phyloP scores from a whole-genome alignment of 768 basidiomycete genomes.

The Harrya chromipes region DNA sequence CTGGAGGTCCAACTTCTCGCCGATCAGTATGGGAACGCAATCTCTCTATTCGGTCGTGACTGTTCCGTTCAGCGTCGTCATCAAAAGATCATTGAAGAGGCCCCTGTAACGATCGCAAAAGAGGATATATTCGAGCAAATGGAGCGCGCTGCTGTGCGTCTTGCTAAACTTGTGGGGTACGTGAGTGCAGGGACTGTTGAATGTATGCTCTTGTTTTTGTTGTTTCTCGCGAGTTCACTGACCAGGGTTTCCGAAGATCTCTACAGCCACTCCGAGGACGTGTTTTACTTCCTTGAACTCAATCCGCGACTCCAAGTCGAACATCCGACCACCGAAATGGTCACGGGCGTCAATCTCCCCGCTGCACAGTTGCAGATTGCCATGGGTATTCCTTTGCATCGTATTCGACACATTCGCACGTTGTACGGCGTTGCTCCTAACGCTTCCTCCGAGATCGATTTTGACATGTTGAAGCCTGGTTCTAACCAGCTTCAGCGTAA shows the following conservation, averaged over 20 bases:
- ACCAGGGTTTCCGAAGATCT: conserved; percentile 56
- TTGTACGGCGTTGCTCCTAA: conserved; percentile 93
- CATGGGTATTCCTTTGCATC: conserved; percentile 96
- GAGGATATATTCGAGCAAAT: conserved; percentile 92
- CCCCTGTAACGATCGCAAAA: conserved; percentile 95
- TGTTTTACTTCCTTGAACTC: conserved; percentile 96
- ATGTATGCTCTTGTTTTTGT: conserved; percentile 47
- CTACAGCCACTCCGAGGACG: conserved; percentile 90
- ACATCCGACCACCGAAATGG: conserved; percentile 99
- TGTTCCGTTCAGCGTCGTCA: conserved; percentile 99
- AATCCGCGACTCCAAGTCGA: conserved; percentile 99
- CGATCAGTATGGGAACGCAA: conserved; percentile 99
- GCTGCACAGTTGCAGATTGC: conserved; percentile 96
- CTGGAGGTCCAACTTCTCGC: conserved; percentile 97
- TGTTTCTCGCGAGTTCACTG: not conserved
- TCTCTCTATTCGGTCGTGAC: conserved; percentile 97
- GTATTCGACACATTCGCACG: conserved; percentile 92
- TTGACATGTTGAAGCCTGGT: conserved; percentile 90
- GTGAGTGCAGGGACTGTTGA: conserved; percentile 99
- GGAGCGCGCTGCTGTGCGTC: conserved; percentile 98
- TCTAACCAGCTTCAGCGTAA: conserved; percentile 87
- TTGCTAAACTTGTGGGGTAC: conserved; percentile 98
- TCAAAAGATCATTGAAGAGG: conserved; percentile 99
- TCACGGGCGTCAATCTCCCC: conserved; percentile 97
- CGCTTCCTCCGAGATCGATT: conserved; percentile 90